Conservation (phyloP, 805 yeast species). For the Cyberlindnera galapagoensis region DNA sequence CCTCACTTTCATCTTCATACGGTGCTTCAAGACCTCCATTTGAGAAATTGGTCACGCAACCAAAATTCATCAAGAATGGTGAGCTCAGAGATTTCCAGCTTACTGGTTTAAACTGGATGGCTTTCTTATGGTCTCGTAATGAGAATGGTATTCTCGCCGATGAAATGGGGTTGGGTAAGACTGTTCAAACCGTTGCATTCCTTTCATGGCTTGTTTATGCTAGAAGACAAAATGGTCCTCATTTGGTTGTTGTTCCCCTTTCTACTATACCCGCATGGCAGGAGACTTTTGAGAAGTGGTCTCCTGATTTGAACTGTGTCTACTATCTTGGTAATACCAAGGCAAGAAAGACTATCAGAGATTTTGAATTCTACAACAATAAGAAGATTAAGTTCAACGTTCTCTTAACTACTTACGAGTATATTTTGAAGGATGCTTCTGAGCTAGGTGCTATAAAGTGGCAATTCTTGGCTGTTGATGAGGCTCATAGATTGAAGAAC, state of each 20-base stretch:
- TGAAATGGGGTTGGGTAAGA: slow-evolving; percentile 98
- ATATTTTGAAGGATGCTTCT: slow-evolving; percentile 79
- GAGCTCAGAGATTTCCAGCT: slow-evolving; percentile 94
- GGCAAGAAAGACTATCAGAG: slow-evolving; percentile 76
- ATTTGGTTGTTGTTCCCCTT: slow-evolving; percentile 90
- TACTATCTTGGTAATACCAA: slow-evolving; percentile 89
- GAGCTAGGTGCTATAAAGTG: slow-evolving; percentile 82
- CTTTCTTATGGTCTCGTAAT: slow-evolving; percentile 94
- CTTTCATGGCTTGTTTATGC: slow-evolving; percentile 93
- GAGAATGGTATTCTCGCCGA: slow-evolving; percentile 97
- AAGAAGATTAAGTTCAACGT: slow-evolving; percentile 84
- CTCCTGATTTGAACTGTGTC: slow-evolving; percentile 91
- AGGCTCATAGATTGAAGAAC: slow-evolving; percentile 94
- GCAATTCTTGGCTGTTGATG: slow-evolving; percentile 98
- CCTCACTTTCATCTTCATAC: slow-evolving; percentile 73
- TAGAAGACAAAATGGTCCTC: slow-evolving; percentile 96
- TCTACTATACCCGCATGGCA: slow-evolving; percentile 99
- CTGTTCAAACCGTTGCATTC: slow-evolving; percentile 94
- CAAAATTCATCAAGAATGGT: slow-evolving; percentile 83
- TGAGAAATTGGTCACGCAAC: slow-evolving; percentile 82
- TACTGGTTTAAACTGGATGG: slow-evolving; percentile 99
- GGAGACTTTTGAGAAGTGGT: slow-evolving; percentile 96
- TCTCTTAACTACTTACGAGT: slow-evolving; percentile 92
- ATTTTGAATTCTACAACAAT: slow-evolving; percentile 73
- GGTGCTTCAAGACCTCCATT: slow-evolving; percentile 75